Evolutionary conservation across 345 rosid genomes (phyloP), one percentile per base, ranked within the genome.

Genomic region (Sonneratia alba): DNA sequence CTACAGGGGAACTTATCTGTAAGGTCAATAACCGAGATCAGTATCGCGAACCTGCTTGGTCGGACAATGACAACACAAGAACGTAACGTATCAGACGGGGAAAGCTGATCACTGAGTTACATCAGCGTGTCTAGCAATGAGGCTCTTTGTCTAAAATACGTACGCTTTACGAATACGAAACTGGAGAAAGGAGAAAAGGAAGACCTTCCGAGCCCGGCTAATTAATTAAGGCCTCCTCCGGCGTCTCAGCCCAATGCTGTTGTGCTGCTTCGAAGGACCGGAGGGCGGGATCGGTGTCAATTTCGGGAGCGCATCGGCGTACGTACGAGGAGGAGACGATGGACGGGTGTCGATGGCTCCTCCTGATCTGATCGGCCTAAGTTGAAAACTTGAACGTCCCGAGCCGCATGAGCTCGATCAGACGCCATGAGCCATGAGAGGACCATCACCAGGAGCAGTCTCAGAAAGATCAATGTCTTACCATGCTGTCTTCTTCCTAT

Each of bases 191-290:
- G 32, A 27, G 32, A 27, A 27, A 42, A 9, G 10, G 45, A 9
- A 42, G 6, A 42, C 45, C 45, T 9, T 42, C 45, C 45, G 45
- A 10, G 65, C 19, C 18, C 22, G 22, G 14, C 11, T n/a, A 61
- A 3, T 42, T 9, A 27, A 27, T 27, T 27, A 27, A 27, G 32
- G 24, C 36, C 36, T 24, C 24, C 36, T 61, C 36, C 3, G 2
- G 65, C 65, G 14, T 61, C 14, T 9, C 15, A 84, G 61, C 27
- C 91, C 87, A 57, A 83, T 72, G 71, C 24, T 77, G 70, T 89
- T 87, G 81, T 89, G 95, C 77, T 70, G 70, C 81, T 71, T 89
- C 18, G 95, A 89, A 72, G 95, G 95, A 62, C 81, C 91, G 48
- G 95, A 89, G 57, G 82, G 87, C 63, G 91, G 95, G 74, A 87